Evolutionary conservation across 495 filamentous ascomycete genomes (phyloP), one percentile per base, ranked within the genome.

Genomic region (Podospora bellae-mahoneyi): DNA sequence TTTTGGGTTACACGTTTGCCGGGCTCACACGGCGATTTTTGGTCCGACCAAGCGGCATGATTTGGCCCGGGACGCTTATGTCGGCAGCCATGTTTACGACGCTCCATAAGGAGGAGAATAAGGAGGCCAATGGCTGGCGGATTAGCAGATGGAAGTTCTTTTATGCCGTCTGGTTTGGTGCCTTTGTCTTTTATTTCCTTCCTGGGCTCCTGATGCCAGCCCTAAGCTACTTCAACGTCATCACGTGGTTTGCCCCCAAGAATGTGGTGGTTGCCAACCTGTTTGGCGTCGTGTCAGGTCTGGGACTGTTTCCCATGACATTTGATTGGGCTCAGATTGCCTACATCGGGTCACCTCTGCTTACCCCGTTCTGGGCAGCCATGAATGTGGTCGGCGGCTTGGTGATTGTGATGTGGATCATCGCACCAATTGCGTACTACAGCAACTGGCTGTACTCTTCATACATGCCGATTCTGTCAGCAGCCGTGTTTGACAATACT

Each of bases 241-340:
- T 97, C 62, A 96, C 92, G 26, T 97, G 93, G 93, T 93, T 97
- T 71, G 90, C 89, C 2, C 93, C 93, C 1, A 76, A 90, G 28
- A 93, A 88, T 71, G 86, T 89, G 27, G 86, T 93, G 6, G 79
- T 94, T 34, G 89, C 92, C 27, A 94, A 94, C 74, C 74, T 95
- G 69, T 95, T 96, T 69, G 93, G 93, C 4, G 89, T 94, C 39
- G 80, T 87, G n/a, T 94, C 92, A 3, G 92, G 93, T 26, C 81
- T 96, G 55, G 93, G 93, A 2, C 83, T 97, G 68, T 94, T 95
- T 62, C 88, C 94, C 4, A 72, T 97, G 72, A 97, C 93, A 0
- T 97, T 97, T 68, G 93, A 97, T 79, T 97, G 93, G 93, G 88
- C 91, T 0, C 94, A 97, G 78, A 89, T 97, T 56, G 92, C 94